These are phyloP conservation scores for Cutaneotrichosporon cutaneum DNA, from an alignment of 1,284 basidiomycete species.

Conservation along the genomic window DNA sequence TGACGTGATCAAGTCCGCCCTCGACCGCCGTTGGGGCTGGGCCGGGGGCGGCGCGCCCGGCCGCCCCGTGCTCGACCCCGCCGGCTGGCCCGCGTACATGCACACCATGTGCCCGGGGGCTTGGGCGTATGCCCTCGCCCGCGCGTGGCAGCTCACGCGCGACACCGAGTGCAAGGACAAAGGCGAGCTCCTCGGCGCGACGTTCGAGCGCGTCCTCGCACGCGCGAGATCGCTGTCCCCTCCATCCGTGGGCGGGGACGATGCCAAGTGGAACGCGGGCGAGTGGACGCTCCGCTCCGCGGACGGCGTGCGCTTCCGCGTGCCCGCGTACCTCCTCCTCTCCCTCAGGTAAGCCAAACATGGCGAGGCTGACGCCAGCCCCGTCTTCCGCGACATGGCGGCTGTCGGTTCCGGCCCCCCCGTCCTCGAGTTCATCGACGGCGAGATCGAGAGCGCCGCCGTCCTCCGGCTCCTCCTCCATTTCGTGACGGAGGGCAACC, in stretches of 20 bases:
- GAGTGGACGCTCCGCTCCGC: slow-evolving; percentile 13
- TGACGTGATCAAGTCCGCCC: background rate
- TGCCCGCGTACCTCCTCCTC: slow-evolving; percentile 5
- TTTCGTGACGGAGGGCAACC: background rate
- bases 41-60: background rate
- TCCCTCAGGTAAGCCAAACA: slow-evolving; percentile 1
- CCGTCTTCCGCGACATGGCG: slow-evolving; percentile 9
- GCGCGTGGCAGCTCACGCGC: background rate
- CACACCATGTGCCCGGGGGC: background rate
- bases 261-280: background rate
- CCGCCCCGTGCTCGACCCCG: background rate
- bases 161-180: background rate
- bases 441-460: slow-evolving; percentile 2
- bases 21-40: background rate
- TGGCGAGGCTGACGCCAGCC: slow-evolving; percentile 4
- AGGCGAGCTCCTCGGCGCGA: background rate
- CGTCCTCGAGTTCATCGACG: background rate
- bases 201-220: background rate
- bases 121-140: background rate
- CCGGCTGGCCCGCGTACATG: background rate
- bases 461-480: background rate
- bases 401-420: too few species aligned
- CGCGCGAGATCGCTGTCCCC: background rate
- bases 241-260: background rate
- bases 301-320: slow-evolving; percentile 15